Conservation (phyloP, 2,329 filamentous ascomycete genomes). For the Alternaria triticina region DNA sequence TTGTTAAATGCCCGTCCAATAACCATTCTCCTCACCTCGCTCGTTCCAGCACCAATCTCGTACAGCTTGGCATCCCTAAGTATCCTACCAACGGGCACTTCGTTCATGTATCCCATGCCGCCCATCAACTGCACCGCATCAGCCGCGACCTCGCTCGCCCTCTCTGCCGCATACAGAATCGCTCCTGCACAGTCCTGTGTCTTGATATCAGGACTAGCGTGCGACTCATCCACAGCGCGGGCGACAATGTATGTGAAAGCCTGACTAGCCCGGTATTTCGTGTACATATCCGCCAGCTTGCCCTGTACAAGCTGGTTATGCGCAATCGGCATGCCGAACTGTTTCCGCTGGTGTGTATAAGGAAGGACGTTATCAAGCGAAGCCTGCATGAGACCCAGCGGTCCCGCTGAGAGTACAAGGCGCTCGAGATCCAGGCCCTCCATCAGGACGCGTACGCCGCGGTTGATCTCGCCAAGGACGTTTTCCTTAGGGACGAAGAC, state of each 20-base stretch:
- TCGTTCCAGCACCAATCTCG: slow-evolving; percentile 96
- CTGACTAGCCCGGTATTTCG: slow-evolving; percentile 82
- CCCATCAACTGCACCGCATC: slow-evolving; percentile 93
- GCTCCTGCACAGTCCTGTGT: slow-evolving; percentile 95
- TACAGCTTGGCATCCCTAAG: slow-evolving; percentile 83
- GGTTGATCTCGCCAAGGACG: slow-evolving; percentile 79
- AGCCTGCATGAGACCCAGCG: slow-evolving; percentile 93
- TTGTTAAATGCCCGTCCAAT: slow-evolving; percentile 93
- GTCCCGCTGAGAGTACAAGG: slow-evolving; percentile 87
- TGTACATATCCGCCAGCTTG: slow-evolving; percentile 96
- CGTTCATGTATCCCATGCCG: slow-evolving; percentile 95
- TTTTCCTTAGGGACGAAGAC: slow-evolving; percentile 88
- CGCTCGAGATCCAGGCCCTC: slow-evolving; percentile 93
- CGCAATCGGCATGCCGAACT: slow-evolving; percentile 86
- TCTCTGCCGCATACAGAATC: slow-evolving; percentile 90
- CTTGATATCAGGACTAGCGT: slow-evolving; percentile 64
- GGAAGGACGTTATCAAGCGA: slow-evolving; percentile 84
- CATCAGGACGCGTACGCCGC: slow-evolving; percentile 91
- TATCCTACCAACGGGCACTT: slow-evolving; percentile 87
- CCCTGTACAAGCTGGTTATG: slow-evolving; percentile 94
- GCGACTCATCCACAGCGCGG: slow-evolving; percentile 68
- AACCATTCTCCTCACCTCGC: slow-evolving; percentile 91
- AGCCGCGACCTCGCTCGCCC: slow-evolving; percentile 83
- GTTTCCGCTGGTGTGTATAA: slow-evolving; percentile 85
- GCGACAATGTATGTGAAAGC: slow-evolving; percentile 90